Evolutionary conservation across 441 rosid genomes (phyloP).

Genomic region (Bruguiera hainesii): DNA sequence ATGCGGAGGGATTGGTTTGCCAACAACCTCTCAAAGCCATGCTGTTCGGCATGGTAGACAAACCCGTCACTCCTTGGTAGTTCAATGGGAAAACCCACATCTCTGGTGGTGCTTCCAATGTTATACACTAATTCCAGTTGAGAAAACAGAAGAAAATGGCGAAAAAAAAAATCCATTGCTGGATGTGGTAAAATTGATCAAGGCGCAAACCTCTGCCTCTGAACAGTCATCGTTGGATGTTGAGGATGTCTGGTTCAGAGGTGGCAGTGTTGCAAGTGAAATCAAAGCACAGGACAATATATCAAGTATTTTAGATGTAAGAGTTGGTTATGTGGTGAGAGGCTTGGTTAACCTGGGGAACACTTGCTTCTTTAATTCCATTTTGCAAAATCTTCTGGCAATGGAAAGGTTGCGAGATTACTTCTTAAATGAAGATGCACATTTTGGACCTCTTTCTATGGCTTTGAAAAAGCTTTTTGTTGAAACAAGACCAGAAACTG

Average conservation of each 20-base stretch:
- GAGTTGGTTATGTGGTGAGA: constrained; percentile 52
- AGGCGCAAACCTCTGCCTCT: constrained; percentile 37
- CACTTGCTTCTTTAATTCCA: constrained; percentile 93
- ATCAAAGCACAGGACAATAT: constrained; percentile 33
- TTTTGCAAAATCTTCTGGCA: constrained; percentile 85
- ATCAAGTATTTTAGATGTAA: constrained; percentile 37
- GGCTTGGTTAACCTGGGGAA: constrained; percentile 92
- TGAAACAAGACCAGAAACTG: constrained; percentile 59
- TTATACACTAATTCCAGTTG: constrained; percentile 53
- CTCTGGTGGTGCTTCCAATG: constrained; percentile 88
- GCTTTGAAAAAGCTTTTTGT: constrained; percentile 67
- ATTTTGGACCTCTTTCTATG: constrained; percentile 53
- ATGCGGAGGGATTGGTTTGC: constrained; percentile 88
- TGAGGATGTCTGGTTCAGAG: constrained; percentile 58
- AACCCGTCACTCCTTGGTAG: constrained; percentile 61
- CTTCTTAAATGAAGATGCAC: constrained; percentile 46
- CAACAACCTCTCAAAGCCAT: constrained; percentile 72
- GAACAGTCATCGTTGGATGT: constrained; percentile 39
- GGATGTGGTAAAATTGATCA: constrained; percentile 60
- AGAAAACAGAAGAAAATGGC: constrained; percentile 53
- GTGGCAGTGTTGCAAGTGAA: constrained; percentile 51
- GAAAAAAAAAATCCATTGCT: constrained; percentile 51
- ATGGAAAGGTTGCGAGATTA: constrained; percentile 51
- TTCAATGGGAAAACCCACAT: constrained; percentile 77
- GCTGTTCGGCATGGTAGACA: constrained; percentile 61